Conservation (phyloP, 768 basidiomycete genomes). For the Kwoniella newhampshirensis region DNA sequence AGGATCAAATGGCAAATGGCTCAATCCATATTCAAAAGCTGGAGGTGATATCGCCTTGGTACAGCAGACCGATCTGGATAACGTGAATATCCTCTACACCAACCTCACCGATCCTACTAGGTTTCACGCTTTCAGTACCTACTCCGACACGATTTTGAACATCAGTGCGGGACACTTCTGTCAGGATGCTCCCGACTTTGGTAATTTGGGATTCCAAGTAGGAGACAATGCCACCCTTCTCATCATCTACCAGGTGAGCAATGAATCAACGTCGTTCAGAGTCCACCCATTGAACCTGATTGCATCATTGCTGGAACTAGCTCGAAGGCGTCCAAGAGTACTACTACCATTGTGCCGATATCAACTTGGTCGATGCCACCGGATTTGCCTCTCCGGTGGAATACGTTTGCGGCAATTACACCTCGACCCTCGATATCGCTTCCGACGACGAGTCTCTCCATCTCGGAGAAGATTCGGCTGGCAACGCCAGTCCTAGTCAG, state of each 20-base stretch:
- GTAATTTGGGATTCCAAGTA: slow-evolving; percentile 17
- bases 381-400: slow-evolving; percentile 15
- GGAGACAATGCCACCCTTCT: slow-evolving; percentile 32
- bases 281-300: too few species aligned
- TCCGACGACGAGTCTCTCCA: slow-evolving; percentile 16
- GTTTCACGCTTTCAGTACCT: slow-evolving; percentile 32
- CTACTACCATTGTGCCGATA: slow-evolving; percentile 39
- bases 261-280: too few species aligned
- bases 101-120: slow-evolving; percentile 18
- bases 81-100: slow-evolving; percentile 31
- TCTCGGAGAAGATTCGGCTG: not conserved
- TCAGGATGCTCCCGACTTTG: slow-evolving; percentile 35
- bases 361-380: slow-evolving; percentile 25
- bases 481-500: too few species aligned
- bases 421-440: slow-evolving; percentile 24
- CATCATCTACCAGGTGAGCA: slow-evolving; percentile 29
- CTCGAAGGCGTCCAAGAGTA: slow-evolving; percentile 19
- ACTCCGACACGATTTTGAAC: slow-evolving; percentile 22
- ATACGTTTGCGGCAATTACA: slow-evolving; percentile 36
- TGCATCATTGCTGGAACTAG: slow-evolving; percentile 2
- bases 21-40: too few species aligned
- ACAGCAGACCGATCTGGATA: slow-evolving; percentile 17
- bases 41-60: slow-evolving; percentile 35
- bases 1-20: too few species aligned
- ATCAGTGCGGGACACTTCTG: slow-evolving; percentile 32